These are phyloP conservation scores for Ogataea chonburiensis DNA, from an alignment of 805 yeast species.

Conservation along the genomic window DNA sequence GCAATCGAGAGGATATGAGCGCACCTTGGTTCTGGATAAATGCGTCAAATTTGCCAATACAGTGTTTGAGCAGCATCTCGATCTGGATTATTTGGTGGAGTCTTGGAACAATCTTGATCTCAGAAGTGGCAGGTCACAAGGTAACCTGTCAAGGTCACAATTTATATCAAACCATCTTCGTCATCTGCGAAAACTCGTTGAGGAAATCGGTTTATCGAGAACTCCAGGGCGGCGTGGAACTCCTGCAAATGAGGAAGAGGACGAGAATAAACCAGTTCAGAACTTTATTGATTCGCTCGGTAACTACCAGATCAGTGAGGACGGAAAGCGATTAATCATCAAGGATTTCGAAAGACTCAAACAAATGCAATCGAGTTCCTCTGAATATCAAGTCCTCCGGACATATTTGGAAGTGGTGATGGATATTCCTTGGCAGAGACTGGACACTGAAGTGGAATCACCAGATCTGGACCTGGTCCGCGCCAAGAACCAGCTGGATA, in stretches of 20 bases:
- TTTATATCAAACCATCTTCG: conserved; percentile 31
- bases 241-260: conserved; percentile 39
- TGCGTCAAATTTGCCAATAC: conserved; percentile 25
- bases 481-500: conserved; percentile 59
- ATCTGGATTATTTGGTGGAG: conserved; percentile 28
- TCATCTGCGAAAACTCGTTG: conserved; percentile 28
- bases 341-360: conserved; percentile 57
- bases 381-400: conserved; percentile 63
- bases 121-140: conserved; percentile 20
- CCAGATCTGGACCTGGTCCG: conserved; percentile 46
- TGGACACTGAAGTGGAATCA: conserved; percentile 21
- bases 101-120: conserved; percentile 32
- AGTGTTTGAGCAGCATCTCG: conserved; percentile 28
- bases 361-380: conserved; percentile 53
- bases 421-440: conserved; percentile 58
- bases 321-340: conserved; percentile 39
- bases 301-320: conserved; percentile 37
- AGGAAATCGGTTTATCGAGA: conserved; percentile 19
- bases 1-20: conserved; percentile 11
- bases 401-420: conserved; percentile 63
- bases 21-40: conserved; percentile 13
- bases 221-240: conserved; percentile 10
- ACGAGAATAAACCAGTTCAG: conserved; percentile 33
- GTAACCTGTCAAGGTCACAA: conserved; percentile 27
- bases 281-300: conserved; percentile 35